phyloP scores from a whole-genome alignment of 2,329 filamentous ascomycete species.

The Fusarium torulosum region DNA sequence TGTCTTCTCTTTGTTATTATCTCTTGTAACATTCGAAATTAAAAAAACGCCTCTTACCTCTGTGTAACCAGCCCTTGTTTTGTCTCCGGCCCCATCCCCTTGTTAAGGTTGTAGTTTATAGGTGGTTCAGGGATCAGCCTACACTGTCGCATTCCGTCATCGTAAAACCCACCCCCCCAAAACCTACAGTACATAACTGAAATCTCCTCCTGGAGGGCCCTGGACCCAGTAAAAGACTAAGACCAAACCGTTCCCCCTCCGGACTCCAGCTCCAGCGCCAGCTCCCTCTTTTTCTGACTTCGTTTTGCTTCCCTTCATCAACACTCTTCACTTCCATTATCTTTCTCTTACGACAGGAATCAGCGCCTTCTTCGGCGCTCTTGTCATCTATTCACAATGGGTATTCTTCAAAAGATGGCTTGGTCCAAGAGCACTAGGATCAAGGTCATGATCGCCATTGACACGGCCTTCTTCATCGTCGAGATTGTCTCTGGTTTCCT shows the following conservation, averaged over 20 bases:
- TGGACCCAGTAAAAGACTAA: not conserved
- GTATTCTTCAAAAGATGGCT: conserved; percentile 69
- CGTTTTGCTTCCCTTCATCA: conserved; percentile 8
- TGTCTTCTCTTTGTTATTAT: not conserved
- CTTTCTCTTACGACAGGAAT: conserved; percentile 3
- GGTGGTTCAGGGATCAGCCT: conserved; percentile 18
- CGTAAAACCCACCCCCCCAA: conserved; percentile 19
- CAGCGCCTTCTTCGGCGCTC: conserved; percentile 25
- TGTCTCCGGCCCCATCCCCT: not conserved
- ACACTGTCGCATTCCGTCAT: conserved; percentile 46
- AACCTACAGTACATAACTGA: conserved; percentile 15
- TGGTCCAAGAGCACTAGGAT: conserved; percentile 95
- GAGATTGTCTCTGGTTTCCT: conserved; percentile 88
- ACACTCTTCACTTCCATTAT: conserved; percentile 15
- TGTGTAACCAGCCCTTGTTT: conserved; percentile 15
- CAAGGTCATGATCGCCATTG: conserved; percentile 90
- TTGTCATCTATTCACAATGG: conserved; percentile 45
- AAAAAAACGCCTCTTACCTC: conserved; percentile 11
- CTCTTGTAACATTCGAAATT: not conserved
- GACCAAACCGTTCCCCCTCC: conserved; percentile 12
- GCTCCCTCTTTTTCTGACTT: conserved; percentile 4
- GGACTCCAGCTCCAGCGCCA: not conserved
- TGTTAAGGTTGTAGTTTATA: not conserved
- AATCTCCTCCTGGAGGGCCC: conserved; percentile 37
- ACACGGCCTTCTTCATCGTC: conserved; percentile 88